Evolutionary conservation across 768 basidiomycete species (phyloP).

Genomic region (Tylopilus cervinicoccineus): DNA sequence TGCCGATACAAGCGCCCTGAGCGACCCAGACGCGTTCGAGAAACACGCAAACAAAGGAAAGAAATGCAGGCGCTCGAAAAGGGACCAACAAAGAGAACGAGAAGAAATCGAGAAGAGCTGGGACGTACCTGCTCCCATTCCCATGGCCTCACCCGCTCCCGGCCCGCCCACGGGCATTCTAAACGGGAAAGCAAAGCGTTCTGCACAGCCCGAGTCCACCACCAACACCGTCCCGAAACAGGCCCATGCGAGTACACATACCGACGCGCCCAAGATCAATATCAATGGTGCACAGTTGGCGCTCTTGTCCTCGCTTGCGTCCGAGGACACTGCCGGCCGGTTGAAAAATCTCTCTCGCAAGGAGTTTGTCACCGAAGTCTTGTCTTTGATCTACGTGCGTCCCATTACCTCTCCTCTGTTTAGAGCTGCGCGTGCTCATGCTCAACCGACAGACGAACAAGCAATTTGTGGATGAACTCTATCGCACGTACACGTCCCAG

Average conservation of each 20-base stretch:
- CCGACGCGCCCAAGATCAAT: constrained; percentile 15
- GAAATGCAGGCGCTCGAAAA: constrained; percentile 27
- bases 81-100: constrained; percentile 36
- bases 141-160: constrained; percentile 15
- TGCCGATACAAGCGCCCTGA: constrained; percentile 66
- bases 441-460: constrained; percentile 50
- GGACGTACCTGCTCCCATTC: constrained; percentile 44
- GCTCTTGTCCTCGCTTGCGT: constrained; percentile 23
- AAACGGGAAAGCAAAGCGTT: constrained; percentile 26
- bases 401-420: not conserved
- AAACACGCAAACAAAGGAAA: constrained; percentile 24
- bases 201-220: constrained; percentile 4
- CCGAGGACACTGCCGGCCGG: constrained; percentile 14
- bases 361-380: constrained; percentile 55
- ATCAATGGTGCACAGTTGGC: constrained; percentile 19
- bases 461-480: constrained; percentile 60
- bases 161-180: constrained; percentile 6
- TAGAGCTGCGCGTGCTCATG: not conserved
- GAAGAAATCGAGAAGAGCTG: constrained; percentile 58
- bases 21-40: constrained; percentile 59
- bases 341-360: constrained; percentile 40
- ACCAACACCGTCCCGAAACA: constrained; percentile 5
- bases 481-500: constrained; percentile 43
- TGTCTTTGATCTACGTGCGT: constrained; percentile 60
- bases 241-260: not conserved